phyloP scores from a whole-genome alignment of 768 basidiomycete genomes.

The Phanerochaete sordida region DNA sequence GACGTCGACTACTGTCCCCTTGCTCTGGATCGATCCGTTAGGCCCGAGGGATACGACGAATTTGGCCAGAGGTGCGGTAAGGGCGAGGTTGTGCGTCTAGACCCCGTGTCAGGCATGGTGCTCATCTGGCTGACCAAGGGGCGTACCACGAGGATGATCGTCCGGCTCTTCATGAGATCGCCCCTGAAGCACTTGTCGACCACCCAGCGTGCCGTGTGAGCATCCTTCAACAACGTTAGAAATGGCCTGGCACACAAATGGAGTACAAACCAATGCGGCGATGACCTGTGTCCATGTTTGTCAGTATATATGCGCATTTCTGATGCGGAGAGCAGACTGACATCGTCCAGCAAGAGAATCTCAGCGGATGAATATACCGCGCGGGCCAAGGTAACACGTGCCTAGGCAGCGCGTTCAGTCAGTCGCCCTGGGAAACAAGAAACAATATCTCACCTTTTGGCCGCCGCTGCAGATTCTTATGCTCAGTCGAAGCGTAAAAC shows the following conservation, averaged over 20 bases:
- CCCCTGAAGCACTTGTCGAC: constrained; percentile 43
- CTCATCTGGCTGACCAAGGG: background rate
- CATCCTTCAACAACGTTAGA: constrained; percentile 26
- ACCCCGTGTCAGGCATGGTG: background rate
- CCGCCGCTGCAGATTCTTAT: constrained; percentile 5
- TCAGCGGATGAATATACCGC: constrained; percentile 36
- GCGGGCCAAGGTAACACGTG: constrained; percentile 37
- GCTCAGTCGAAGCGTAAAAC: background rate
- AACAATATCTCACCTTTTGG: constrained; percentile 30
- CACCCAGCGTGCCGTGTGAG: constrained; percentile 45
- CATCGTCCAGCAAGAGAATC: constrained; percentile 38
- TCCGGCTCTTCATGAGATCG: constrained; percentile 40
- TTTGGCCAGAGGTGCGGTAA: constrained; percentile 49
- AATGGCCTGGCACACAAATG: constrained; percentile 24
- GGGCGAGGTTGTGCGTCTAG: constrained; percentile 50
- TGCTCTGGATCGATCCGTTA: constrained; percentile 36
- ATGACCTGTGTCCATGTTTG: too few relatives aligned
- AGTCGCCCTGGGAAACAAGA: constrained; percentile 21
- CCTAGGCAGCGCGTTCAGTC: constrained; percentile 18
- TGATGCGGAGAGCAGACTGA: constrained; percentile 9
- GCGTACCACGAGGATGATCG: constrained; percentile 46
- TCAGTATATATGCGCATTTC: too few relatives aligned
- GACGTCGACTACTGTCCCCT: constrained; percentile 45
- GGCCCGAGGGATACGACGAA: constrained; percentile 58
- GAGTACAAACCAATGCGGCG: constrained; percentile 30